These are phyloP conservation scores for Psophocarpus tetragonolobus DNA, from an alignment of 306 rosid species.

Conservation along the genomic window DNA sequence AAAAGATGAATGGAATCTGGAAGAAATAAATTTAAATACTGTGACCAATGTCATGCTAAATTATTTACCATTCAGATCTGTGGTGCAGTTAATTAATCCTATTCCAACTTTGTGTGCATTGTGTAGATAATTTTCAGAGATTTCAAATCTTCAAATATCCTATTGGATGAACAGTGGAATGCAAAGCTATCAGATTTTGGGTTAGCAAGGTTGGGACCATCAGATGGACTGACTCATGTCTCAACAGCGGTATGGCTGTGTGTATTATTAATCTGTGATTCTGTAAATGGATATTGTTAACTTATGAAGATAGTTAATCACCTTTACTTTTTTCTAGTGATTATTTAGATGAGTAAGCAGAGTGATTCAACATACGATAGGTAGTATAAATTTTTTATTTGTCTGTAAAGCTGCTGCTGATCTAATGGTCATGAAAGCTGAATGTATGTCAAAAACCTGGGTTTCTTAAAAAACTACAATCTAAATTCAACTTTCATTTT, in stretches of 20 bases:
- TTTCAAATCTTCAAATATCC: slow-evolving; percentile 95
- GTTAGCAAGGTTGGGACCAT: slow-evolving; percentile 93
- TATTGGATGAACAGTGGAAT: slow-evolving; percentile 90
- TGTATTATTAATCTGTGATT: slow-evolving; percentile 1
- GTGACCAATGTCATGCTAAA: background rate
- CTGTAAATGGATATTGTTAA: slow-evolving; percentile 14
- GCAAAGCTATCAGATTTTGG: slow-evolving; percentile 99
- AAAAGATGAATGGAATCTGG: background rate
- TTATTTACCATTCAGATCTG: background rate
- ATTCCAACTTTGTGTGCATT: slow-evolving; percentile 17
- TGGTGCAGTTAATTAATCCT: slow-evolving; percentile 18
- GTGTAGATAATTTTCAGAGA: slow-evolving; percentile 94
- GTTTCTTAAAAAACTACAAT: slow-evolving; percentile 1
- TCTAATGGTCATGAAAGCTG: slow-evolving; percentile 1
- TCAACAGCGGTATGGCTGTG: slow-evolving; percentile 84
- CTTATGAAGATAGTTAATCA: background rate
- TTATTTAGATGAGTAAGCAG: background rate
- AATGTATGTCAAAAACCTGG: background rate
- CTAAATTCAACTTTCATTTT: background rate
- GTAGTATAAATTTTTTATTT: no score
- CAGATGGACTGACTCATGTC: slow-evolving; percentile 94
- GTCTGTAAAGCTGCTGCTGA: background rate
- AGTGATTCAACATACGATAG: slow-evolving; percentile 1
- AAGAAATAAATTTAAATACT: slow-evolving; percentile 19
- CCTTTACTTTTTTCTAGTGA: slow-evolving; percentile 11